Conservation (phyloP, 805 yeast genomes). For the Kuraishia molischiana region DNA sequence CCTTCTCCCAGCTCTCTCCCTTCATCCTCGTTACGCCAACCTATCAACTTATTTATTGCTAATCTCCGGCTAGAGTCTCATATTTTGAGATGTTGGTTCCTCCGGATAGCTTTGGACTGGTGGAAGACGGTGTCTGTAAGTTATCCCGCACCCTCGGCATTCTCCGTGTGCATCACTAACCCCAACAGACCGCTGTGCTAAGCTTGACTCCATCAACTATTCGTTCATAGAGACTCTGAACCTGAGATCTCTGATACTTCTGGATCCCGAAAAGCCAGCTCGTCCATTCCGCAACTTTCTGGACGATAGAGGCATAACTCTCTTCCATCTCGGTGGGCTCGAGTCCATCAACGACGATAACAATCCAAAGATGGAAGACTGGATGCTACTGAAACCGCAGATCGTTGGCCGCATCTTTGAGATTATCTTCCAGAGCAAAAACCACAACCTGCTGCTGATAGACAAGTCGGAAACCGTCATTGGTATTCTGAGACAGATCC, state of each 20-base stretch:
- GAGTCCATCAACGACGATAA: slow-evolving; percentile 10
- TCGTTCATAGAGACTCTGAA: slow-evolving; percentile 71
- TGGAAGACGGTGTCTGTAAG: slow-evolving; percentile 69
- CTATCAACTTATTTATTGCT: no score
- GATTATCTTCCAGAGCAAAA: slow-evolving; percentile 45
- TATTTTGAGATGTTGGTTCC: slow-evolving; percentile 81
- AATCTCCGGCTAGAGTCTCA: no score
- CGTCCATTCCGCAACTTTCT: slow-evolving; percentile 59
- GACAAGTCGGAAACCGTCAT: slow-evolving; percentile 75
- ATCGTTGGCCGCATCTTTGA: slow-evolving; percentile 59
- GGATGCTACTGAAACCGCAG: slow-evolving; percentile 69
- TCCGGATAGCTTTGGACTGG: slow-evolving; percentile 87
- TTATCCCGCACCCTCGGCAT: slow-evolving; percentile 2
- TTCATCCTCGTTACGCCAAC: no score
- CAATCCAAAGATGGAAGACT: slow-evolving; percentile 26
- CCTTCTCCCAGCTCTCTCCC: no score
- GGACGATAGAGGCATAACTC: slow-evolving; percentile 40
- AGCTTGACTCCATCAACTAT: slow-evolving; percentile 63
- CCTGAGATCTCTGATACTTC: slow-evolving; percentile 56
- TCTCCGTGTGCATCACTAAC: slow-evolving; percentile 4
- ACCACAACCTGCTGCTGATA: slow-evolving; percentile 60
- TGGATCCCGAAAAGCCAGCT: slow-evolving; percentile 84
- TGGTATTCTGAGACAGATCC: slow-evolving; percentile 73
- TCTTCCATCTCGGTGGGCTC: slow-evolving; percentile 29
- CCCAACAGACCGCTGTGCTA: slow-evolving; percentile 60